Evolutionary conservation across 805 yeast genomes (phyloP), one percentile per base, ranked within the genome.

Genomic region (Henningerozyma blattae): DNA sequence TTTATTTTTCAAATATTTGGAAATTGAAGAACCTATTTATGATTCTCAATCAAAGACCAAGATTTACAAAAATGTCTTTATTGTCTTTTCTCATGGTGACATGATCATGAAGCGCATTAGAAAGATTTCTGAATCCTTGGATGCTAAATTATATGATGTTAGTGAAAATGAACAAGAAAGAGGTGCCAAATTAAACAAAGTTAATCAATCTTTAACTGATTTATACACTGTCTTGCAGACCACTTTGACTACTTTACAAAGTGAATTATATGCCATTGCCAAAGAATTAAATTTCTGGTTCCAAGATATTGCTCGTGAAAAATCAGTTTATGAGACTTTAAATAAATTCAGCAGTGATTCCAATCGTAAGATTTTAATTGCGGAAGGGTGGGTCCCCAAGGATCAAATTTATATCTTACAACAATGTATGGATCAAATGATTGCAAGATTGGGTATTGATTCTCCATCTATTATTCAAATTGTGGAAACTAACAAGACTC

Each of bases 351-450:
- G 78, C 45, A 77, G 72, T 51, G 91, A 81, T 52, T 59, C 68
- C 35, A 69, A 70, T 28, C 67, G 85, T 52, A 69, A 73, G 48
- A 77, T 77, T 51, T 65, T 73, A 31, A 79, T 72, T 33, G 82
- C 75, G 22, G 84, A 75, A 63, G 85, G 84, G 30, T 79, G 82
- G 94, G 70, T 72, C 25, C 86, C 86, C 24, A 59, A 59, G 9
- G 62, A 63, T 35, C 80, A 75, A 38, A 57, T 75, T 30, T 52
- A 49, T 5, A 52, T 59, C 10, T 56, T 79, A 36, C 69, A 67
- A 43, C 47, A 46, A 10, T 52, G 67, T 14, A 58, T 76, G 34
- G 61, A 69, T 30, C 57, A 60, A 10, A 65, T 63, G 41, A 46
- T 52, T 14, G 37, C 43, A 4, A 42, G 45, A 16, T 31, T 50